Percentiles rank a stretch among this genome's conserved stretches.
phyloP scores from a whole-genome alignment of 2,329 filamentous ascomycete species.

The Cercospora berteroae region DNA sequence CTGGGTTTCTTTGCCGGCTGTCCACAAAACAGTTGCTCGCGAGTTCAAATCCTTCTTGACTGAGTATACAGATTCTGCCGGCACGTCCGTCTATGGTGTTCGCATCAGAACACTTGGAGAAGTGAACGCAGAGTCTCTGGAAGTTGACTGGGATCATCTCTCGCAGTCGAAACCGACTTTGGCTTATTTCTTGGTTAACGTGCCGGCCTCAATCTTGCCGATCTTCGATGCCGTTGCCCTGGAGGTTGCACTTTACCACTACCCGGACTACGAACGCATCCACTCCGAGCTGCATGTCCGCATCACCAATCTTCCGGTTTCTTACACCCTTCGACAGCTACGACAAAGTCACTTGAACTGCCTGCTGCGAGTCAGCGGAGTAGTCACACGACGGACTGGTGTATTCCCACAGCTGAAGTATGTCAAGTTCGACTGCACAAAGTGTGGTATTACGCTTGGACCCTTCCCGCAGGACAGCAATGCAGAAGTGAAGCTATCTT shows the following conservation, averaged over 20 bases:
- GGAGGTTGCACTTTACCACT: slow-evolving; percentile 92
- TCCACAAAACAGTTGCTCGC: slow-evolving; percentile 88
- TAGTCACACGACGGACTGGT: slow-evolving; percentile 88
- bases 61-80: slow-evolving; percentile 86
- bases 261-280: slow-evolving; percentile 95
- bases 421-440: slow-evolving; percentile 95
- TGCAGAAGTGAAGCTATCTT: slow-evolving; percentile 91
- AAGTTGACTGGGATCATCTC: slow-evolving; percentile 93
- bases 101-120: slow-evolving; percentile 95
- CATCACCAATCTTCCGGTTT: slow-evolving; percentile 89
- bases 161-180: slow-evolving; percentile 87
- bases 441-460: slow-evolving; percentile 86
- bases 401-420: slow-evolving; percentile 98
- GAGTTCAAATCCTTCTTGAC: slow-evolving; percentile 98
- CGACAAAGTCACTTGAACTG: slow-evolving; percentile 96
- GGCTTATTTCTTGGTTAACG: slow-evolving; percentile 94
- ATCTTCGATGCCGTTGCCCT: slow-evolving; percentile 96
- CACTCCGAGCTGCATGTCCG: slow-evolving; percentile 97
- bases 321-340: slow-evolving; percentile 91
- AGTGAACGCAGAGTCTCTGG: slow-evolving; percentile 91
- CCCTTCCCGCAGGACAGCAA: slow-evolving; percentile 98
- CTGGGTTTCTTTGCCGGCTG: slow-evolving; percentile 87
- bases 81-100: slow-evolving; percentile 89
- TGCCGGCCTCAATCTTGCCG: slow-evolving; percentile 89
- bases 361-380: slow-evolving; percentile 87